Conservation (phyloP, 371 early-diverging fungal genomes). For the Lichtheimia hyalospora region DNA sequence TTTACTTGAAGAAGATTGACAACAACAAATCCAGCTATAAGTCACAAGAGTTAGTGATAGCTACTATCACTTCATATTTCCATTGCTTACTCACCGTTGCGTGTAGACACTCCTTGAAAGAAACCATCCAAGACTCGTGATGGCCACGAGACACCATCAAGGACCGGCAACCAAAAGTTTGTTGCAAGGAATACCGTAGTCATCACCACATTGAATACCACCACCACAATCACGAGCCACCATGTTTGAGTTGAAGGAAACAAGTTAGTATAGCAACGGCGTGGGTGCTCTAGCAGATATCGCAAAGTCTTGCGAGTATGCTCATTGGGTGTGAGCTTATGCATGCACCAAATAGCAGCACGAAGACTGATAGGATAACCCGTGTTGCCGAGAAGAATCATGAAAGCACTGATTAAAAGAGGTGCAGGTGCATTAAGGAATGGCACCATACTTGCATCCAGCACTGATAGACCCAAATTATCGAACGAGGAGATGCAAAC, state of each 20-base stretch:
- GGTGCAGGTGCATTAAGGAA: slow-evolving; percentile 15
- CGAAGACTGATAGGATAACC: slow-evolving; percentile 17
- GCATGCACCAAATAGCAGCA: slow-evolving; percentile 17
- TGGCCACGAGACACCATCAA: slow-evolving; percentile 27
- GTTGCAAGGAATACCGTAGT: slow-evolving; percentile 27
- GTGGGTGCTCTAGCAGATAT: slow-evolving; percentile 21
- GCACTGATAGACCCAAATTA: slow-evolving; percentile 13
- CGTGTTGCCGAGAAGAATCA: slow-evolving; percentile 15
- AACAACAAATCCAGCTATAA: slow-evolving; percentile 39
- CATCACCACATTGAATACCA: slow-evolving; percentile 27
- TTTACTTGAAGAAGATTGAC: slow-evolving; percentile 34
- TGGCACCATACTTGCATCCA: slow-evolving; percentile 14
- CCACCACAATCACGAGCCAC: slow-evolving; percentile 17
- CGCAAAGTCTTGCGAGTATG: slow-evolving; percentile 12
- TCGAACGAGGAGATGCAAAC: slow-evolving; percentile 11
- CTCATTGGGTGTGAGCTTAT: slow-evolving; percentile 24
- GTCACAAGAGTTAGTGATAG: neutral
- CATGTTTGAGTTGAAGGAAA: slow-evolving; percentile 18
- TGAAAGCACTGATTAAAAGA: slow-evolving; percentile 8
- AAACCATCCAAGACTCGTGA: slow-evolving; percentile 33
- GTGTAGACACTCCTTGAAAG: slow-evolving; percentile 41
- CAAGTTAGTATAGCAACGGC: slow-evolving; percentile 17
- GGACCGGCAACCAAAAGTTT: slow-evolving; percentile 40
- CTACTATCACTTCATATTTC: no score
- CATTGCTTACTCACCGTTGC: slow-evolving; percentile 28